phyloP scores from a whole-genome alignment of 169 alveolate species.

The Cyclospora cayetanensis region DNA sequence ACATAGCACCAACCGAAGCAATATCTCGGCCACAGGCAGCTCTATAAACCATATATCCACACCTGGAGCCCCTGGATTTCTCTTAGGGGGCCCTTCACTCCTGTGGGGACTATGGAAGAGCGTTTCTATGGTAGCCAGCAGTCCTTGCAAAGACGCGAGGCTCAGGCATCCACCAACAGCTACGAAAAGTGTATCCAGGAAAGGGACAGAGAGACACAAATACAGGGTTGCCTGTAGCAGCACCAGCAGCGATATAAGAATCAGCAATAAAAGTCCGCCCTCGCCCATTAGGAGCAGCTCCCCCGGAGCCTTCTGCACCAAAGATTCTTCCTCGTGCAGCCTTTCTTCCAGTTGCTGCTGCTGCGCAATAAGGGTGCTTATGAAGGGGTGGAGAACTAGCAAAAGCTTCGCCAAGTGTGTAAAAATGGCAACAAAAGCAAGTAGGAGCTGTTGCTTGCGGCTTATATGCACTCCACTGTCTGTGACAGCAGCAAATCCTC shows the following conservation, averaged over 20 bases:
- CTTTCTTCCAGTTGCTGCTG: no score
- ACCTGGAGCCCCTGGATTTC: neutral
- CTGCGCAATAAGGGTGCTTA: neutral
- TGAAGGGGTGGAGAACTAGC: neutral
- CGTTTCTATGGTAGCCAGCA: neutral
- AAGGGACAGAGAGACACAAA: neutral
- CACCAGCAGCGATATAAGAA: neutral
- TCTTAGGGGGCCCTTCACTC: neutral
- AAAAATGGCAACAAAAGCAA: neutral
- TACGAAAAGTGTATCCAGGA: neutral
- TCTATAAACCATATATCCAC: neutral
- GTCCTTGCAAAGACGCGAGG: neutral
- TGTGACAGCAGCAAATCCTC: conserved; percentile 26
- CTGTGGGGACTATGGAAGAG: neutral
- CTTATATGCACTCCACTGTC: neutral
- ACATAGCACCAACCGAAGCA: conserved; percentile 4
- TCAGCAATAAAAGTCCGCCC: conserved; percentile 17
- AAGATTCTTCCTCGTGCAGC: no score
- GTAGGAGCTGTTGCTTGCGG: conserved; percentile 47
- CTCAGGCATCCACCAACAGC: conserved; percentile 10
- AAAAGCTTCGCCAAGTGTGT: conserved; percentile 22
- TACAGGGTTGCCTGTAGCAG: neutral
- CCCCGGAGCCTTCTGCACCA: neutral
- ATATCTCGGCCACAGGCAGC: neutral
- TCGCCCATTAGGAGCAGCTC: neutral